Evolutionary conservation across 1,139 yeast species (phyloP).

Genomic region (Candida pseudoviswanathii): DNA sequence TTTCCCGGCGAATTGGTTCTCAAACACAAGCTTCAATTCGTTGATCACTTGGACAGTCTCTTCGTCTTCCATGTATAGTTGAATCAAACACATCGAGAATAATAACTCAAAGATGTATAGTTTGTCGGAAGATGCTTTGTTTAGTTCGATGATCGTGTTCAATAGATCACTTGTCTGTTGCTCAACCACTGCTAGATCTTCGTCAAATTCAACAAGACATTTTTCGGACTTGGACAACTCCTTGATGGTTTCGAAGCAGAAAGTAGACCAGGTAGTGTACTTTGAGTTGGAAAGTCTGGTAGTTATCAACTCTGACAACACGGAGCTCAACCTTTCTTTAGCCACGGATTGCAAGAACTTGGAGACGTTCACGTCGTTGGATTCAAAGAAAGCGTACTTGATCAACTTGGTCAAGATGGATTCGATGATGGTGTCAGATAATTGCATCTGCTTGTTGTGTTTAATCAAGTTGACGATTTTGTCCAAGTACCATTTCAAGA

Average conservation of each 20-base stretch:
- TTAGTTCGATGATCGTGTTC: conserved; percentile 41
- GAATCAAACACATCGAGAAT: conserved; percentile 76
- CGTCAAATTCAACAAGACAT: conserved; percentile 52
- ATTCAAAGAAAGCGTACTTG: conserved; percentile 56
- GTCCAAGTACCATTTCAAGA: conserved; percentile 70
- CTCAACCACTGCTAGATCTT: conserved; percentile 50
- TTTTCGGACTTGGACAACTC: conserved; percentile 26
- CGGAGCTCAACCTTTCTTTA: conserved; percentile 64
- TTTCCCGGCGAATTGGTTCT: conserved; percentile 33
- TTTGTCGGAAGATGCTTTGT: conserved; percentile 21
- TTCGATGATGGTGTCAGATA: conserved; percentile 30
- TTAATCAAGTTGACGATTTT: conserved; percentile 60
- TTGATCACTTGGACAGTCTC: conserved; percentile 78
- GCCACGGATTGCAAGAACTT: conserved; percentile 31
- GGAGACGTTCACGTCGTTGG: conserved; percentile 29
- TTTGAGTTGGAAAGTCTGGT: conserved; percentile 37
- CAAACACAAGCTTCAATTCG: conserved; percentile 64
- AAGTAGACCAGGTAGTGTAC: conserved; percentile 61
- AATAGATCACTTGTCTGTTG: conserved; percentile 54
- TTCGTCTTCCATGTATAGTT: conserved; percentile 75
- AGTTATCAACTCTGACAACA: conserved; percentile 60
- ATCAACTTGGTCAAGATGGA: conserved; percentile 54
- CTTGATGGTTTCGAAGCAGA: conserved; percentile 35
- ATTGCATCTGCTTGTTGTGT: conserved; percentile 31
- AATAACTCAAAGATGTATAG: conserved; percentile 63